Evolutionary conservation across 2,329 filamentous ascomycete genomes (phyloP), one percentile per base, ranked within the genome.

Genomic region (Penicillium sp.): DNA sequence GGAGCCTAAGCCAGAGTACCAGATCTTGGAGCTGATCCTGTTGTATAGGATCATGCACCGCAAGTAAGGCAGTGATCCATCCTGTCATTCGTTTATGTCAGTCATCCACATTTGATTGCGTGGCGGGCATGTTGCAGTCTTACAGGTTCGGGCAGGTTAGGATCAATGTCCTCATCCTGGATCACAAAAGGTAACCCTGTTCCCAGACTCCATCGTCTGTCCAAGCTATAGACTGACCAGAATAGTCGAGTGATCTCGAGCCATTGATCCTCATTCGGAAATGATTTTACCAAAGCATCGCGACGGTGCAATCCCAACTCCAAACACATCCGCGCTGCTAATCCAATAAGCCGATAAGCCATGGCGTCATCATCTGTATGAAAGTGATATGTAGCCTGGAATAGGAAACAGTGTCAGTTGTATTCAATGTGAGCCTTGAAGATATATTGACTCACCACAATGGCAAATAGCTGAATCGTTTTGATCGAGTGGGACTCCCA

Each of bases 171-270:
- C 14, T 89, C 83, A 66, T 96, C 91, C 61, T 93, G 88, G 34
- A 96, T 79, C 2, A 89, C 87, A 74, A 91, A 96, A 0, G 91
- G 91, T 70, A 96, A 81, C 0, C 91, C 91, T 0, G 90, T 92
- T n/a, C 88, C 89, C 63, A 96, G 90, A 59, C 88, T 91, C 91
- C 91, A 96, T 47, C 91, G 81, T 36, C 91, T 81, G 69, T 96
- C 92, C 36, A 96, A 78, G 4, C 91, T 86, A 67, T 94, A 96
- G 16, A 91, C 85, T 1, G 88, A 85, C 92, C 90, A 97, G 71
- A 95, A 96, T 13, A 90, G 83, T 46, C 87, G 84, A 27, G 89
- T 80, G 0, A 88, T 85, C 47, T 84, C 81, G 46, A 80, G 78
- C 45, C 89, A 82, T 57, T 91, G 88, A 39, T 84, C 79, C 41